Conservation (phyloP, 2,329 filamentous ascomycete species). For the Apiospora malaysiana region DNA sequence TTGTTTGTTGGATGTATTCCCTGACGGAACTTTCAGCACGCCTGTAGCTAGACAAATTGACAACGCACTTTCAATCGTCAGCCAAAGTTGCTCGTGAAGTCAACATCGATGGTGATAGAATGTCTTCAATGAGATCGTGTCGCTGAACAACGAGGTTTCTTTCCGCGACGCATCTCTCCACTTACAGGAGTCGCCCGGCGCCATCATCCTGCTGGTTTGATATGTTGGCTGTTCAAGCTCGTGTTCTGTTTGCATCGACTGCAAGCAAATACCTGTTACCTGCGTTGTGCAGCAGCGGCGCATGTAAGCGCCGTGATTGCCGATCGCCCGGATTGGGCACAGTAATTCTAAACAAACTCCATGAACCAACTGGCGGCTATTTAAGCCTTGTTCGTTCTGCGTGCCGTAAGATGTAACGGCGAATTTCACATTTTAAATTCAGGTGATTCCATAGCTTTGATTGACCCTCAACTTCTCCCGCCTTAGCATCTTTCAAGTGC, state of each 20-base stretch:
- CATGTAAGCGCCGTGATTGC: constrained; percentile 9
- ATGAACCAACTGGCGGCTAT: neutral
- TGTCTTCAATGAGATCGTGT: neutral
- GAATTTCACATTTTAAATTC: no score
- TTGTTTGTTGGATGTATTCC: no score
- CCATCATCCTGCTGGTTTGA: neutral
- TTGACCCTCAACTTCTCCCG: neutral
- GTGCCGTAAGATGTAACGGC: no score
- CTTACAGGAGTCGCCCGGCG: neutral
- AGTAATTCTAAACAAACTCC: no score
- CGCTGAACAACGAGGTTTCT: neutral
- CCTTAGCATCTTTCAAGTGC: neutral
- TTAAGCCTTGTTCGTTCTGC: neutral
- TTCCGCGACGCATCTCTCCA: neutral
- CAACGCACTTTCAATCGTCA: no score
- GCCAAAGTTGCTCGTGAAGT: no score
- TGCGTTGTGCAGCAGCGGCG: neutral
- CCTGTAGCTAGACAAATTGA: no score
- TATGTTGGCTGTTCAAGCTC: no score
- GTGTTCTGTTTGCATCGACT: neutral
- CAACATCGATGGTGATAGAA: no score
- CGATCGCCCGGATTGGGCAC: neutral
- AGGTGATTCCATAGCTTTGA: neutral
- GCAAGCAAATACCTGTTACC: neutral
- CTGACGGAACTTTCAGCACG: no score